Percentiles rank a stretch among this genome's conserved stretches.
These are phyloP conservation scores for Trifolium subterraneum DNA, from an alignment of 306 rosid species.

Conservation along the genomic window DNA sequence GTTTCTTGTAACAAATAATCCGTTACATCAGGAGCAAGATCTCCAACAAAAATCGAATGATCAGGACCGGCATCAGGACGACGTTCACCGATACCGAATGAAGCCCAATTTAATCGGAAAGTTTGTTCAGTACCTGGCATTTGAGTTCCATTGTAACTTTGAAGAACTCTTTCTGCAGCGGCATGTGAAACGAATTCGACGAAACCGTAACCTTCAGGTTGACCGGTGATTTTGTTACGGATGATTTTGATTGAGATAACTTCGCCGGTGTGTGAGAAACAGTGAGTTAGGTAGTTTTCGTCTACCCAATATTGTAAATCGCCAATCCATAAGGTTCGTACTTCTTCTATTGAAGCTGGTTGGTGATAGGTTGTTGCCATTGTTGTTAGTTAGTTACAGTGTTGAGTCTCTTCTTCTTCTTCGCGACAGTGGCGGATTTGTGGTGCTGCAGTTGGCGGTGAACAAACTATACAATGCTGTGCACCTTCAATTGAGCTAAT, in stretches of 20 bases:
- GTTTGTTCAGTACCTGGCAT: slow-evolving; percentile 92
- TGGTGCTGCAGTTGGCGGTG: too few relatives aligned
- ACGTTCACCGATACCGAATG: slow-evolving; percentile 88
- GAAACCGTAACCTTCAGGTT: slow-evolving; percentile 91
- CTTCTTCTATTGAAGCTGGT: slow-evolving; percentile 56
- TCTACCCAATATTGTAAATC: slow-evolving; percentile 95
- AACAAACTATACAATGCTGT: too few relatives aligned
- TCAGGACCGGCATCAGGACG: slow-evolving; percentile 86
- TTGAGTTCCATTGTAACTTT: slow-evolving; percentile 72
- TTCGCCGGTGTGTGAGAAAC: slow-evolving; percentile 88
- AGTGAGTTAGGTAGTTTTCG: slow-evolving; percentile 71
- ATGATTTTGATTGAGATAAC: slow-evolving; percentile 78
- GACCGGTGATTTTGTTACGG: slow-evolving; percentile 86
- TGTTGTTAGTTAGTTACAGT: background rate
- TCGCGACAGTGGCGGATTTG: too few relatives aligned
- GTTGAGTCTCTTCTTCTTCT: too few relatives aligned
- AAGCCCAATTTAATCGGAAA: slow-evolving; percentile 90
- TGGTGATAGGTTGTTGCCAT: slow-evolving; percentile 42
- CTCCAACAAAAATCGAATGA: slow-evolving; percentile 90
- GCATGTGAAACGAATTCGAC: slow-evolving; percentile 88
- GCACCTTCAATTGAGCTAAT: too few relatives aligned
- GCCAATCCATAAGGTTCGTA: slow-evolving; percentile 92
- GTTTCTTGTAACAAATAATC: slow-evolving; percentile 86
- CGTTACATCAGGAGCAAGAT: slow-evolving; percentile 92
- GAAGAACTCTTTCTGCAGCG: slow-evolving; percentile 80